Evolutionary conservation across 78 protist species (phyloP), one percentile per base, ranked within the genome.

Genomic region (Paulinella micropora): DNA sequence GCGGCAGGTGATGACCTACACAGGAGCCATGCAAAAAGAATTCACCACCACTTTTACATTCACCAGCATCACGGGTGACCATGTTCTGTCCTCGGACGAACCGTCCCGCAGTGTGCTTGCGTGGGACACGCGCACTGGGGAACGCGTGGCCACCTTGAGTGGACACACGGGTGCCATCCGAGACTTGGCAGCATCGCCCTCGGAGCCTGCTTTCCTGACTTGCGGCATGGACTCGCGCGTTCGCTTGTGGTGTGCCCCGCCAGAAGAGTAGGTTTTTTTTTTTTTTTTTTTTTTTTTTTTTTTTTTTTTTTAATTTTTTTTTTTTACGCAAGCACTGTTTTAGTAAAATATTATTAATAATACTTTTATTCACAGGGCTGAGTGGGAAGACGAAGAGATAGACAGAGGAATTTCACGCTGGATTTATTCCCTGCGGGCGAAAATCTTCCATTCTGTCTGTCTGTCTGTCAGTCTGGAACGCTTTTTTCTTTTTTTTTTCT

Each of bases 161-260:
- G 95, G 95, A 32, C 95, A 93, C 51, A 93, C 89, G 34, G 86
- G 84, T 35, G 79, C 89, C 0, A 64, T 93, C n/a, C 85, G 92
- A 35, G 36, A 89, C 39, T 85, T 92, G 39, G 93, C 93, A 0
- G 39, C 92, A 0, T 93, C 95, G 0, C 92, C 95, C 0, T 88
- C 79, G 4, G 93, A 92, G 86, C 88, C 89, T 84, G 89, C 90
- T 1, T 36, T 91, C 37, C 87, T 93, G 89, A 93, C 95, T 1
- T 92, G 95, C 85, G 69, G 90, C 34, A 51, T 69, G 1, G 95
- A 93, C 87, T 89, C 83, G 79, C 67, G 93, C 15, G 93, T 91
- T 36, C 41, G 93, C 37, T 92, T 93, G 28, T 93, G 95, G 95
- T n/a, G n/a, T n/a, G n/a, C n/a, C n/a, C n/a, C n/a, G n/a, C n/a